Evolutionary conservation across 2,329 filamentous ascomycete genomes (phyloP).

Genomic region (Monilinia vaccinii-corymbosi): DNA sequence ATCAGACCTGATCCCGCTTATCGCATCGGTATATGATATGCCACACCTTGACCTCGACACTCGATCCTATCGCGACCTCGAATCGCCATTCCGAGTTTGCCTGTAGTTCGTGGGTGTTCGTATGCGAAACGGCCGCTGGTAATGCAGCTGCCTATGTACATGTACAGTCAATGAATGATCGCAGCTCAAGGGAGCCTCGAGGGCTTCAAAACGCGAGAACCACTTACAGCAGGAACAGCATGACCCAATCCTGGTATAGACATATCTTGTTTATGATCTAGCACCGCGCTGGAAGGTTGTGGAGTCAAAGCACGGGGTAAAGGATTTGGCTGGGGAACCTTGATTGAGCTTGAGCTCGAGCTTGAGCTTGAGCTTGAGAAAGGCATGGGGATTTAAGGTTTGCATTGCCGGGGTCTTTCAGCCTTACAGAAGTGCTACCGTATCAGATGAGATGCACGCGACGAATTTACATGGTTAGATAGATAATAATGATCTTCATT

Average conservation of each 20-base stretch:
- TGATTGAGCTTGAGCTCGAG: not conserved
- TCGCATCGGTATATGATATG: not conserved
- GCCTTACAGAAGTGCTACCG: not conserved
- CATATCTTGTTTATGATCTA: constrained; percentile 37
- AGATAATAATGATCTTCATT: too few relatives aligned
- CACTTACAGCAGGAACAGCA: constrained; percentile 48
- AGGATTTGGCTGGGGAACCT: constrained; percentile 7
- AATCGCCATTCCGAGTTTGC: constrained; percentile 72
- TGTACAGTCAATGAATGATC: not conserved
- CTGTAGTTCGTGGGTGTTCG: constrained; percentile 44
- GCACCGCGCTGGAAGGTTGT: not conserved
- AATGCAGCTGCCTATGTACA: constrained; percentile 21
- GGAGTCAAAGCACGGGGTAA: not conserved
- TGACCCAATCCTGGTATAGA: constrained; percentile 68
- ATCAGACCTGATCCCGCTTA: constrained; percentile 12
- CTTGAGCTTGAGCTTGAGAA: constrained; percentile 8
- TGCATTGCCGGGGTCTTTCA: not conserved
- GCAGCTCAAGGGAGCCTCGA: not conserved
- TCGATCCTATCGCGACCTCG: constrained; percentile 50
- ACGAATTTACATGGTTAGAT: not conserved
- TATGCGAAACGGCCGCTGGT: constrained; percentile 30
- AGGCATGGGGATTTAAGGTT: not conserved
- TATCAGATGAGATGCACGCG: not conserved
- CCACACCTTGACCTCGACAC: constrained; percentile 43
- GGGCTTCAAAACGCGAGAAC: constrained; percentile 3